Conservation (phyloP, 2,329 filamentous ascomycete species). For the Chalara sp. region DNA sequence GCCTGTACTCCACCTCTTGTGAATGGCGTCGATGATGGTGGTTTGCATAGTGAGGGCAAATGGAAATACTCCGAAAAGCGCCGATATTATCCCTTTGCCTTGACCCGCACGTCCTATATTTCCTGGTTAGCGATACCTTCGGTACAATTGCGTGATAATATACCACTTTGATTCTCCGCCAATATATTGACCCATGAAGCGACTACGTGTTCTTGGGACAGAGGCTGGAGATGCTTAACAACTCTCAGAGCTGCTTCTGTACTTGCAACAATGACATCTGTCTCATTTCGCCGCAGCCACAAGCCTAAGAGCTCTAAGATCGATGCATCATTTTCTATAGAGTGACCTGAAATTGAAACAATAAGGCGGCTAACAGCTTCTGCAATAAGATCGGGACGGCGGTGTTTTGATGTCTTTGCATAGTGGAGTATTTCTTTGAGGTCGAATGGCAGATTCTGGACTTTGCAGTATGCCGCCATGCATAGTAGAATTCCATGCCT, state of each 20-base stretch:
- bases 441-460: background rate
- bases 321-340: background rate
- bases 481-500: slow-evolving; percentile 60
- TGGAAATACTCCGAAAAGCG: slow-evolving; percentile 28
- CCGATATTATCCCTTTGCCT: slow-evolving; percentile 43
- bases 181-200: slow-evolving; percentile 41
- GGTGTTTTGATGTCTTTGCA: slow-evolving; percentile 26
- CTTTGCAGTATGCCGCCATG: slow-evolving; percentile 39
- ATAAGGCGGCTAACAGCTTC: slow-evolving; percentile 54
- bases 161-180: slow-evolving; percentile 22
- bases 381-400: slow-evolving; percentile 38
- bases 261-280: slow-evolving; percentile 41
- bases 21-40: slow-evolving; percentile 35
- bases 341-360: background rate
- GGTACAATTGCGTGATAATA: too few species aligned
- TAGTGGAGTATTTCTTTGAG: background rate
- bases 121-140: too few species aligned
- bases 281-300: slow-evolving; percentile 45
- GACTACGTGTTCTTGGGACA: slow-evolving; percentile 34
- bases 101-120: slow-evolving; percentile 20
- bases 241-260: slow-evolving; percentile 45
- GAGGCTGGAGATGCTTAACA: slow-evolving; percentile 36
- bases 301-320: slow-evolving; percentile 1
- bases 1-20: slow-evolving; percentile 46
- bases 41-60: slow-evolving; percentile 3